Evolutionary conservation across 208 protist species (phyloP), one percentile per base, ranked within the genome.

Genomic region (Herpetomonas tarakana): DNA sequence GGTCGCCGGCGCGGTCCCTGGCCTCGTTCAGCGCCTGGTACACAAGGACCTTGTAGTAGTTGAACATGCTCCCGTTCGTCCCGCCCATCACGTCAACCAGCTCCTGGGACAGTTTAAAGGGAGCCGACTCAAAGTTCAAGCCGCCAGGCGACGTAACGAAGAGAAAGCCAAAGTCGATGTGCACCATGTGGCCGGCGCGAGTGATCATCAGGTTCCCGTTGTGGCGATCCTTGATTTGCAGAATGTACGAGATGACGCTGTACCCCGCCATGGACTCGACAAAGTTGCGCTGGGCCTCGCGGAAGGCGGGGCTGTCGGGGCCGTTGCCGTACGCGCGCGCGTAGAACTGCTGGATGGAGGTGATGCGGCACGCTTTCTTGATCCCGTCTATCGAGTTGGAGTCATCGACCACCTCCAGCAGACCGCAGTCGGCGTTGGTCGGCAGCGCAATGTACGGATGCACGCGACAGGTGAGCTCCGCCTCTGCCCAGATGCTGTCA

Each of bases 121-220:
- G 94, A 2, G 91, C 89, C 1, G 85, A 95, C 68, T 98, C 94
- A 70, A 98, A 96, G 58, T 96, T 96, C 22, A 98, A 65, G 27
- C 95, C 93, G 11, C 97, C 96, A 18, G 98, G 98, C 9, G 94
- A 97, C n/a, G 92, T 97, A 25, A 83, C 82, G 41, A 99, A 84
- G 39, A 99, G 86, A 70, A 98, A 99, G 14, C 98, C 98, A 83
- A 98, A 99, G 77, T 99, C 98, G 61, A 99, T 99, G 76, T 99
- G 97, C 11, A 98, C 78, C 28, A 99, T 54, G 29, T 78, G 59
- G 31, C 97, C 97, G n/a, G 91, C 68, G 39, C 76, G 78, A 7
- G 83, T 71, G 19, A 98, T 76, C 78, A 98, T 88, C 50, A 98
- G 87, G 75, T 98, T 98, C 41, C 95, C 95, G 61, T 98, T 98